These are phyloP conservation scores for Phytophthora aleatoria DNA, from an alignment of 352 stramenopile genomes.

Conservation along the genomic window DNA sequence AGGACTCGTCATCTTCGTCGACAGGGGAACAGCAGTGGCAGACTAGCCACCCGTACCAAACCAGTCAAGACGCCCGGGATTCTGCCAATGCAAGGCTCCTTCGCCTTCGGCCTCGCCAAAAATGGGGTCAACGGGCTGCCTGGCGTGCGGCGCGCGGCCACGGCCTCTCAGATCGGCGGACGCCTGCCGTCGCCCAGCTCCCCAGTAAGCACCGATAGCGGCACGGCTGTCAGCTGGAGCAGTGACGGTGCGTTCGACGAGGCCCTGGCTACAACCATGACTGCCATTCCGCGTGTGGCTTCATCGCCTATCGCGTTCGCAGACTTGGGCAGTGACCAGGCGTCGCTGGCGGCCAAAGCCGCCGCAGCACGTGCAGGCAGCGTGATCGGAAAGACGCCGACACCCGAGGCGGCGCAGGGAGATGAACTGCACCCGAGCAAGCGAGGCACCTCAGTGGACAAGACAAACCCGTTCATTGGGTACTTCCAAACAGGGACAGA, in stretches of 20 bases:
- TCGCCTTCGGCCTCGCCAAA: constrained; percentile 64
- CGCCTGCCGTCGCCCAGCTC: constrained; percentile 44
- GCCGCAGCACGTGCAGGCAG: constrained; percentile 11
- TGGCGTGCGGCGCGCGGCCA: constrained; percentile 58
- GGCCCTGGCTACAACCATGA: constrained; percentile 1
- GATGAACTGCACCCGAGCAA: constrained; percentile 44
- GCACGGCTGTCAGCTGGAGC: constrained; percentile 1
- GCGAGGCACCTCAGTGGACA: constrained; percentile 68
- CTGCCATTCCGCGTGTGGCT: constrained; percentile 27
- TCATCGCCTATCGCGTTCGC: constrained; percentile 38
- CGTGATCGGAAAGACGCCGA: constrained; percentile 7
- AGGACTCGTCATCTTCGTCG: neutral
- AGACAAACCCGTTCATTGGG: constrained; percentile 88
- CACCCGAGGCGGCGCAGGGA: neutral
- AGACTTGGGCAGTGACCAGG: constrained; percentile 16
- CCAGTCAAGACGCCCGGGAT: constrained; percentile 11
- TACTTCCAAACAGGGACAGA: constrained; percentile 76
- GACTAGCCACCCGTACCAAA: neutral
- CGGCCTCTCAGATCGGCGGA: constrained; percentile 62
- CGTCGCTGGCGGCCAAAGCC: constrained; percentile 5
- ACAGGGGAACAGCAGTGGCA: constrained; percentile 1
- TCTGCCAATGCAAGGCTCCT: constrained; percentile 55
- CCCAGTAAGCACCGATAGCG: constrained; percentile 24
- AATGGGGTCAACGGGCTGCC: constrained; percentile 63
- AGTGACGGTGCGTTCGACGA: constrained; percentile 24